A percentile compares a stretch with the other conserved stretches of the same genome.
These are phyloP conservation scores for Umbelopsis isabellina DNA, from an alignment of 192 early-diverging fungal species.

Conservation along the genomic window DNA sequence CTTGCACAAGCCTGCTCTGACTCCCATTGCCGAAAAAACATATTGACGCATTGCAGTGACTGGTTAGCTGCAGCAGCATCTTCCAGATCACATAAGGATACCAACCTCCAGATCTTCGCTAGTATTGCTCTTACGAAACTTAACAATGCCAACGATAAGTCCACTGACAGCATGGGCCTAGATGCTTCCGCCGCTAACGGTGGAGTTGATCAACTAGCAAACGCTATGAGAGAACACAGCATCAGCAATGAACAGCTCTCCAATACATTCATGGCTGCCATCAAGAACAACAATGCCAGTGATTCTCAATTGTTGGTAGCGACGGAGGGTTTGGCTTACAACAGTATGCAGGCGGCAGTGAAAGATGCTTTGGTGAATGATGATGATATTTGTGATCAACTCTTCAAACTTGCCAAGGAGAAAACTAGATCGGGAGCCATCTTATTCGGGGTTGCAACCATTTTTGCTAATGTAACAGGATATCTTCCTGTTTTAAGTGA, in stretches of 20 bases:
- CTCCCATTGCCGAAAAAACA: slow-evolving; percentile 57
- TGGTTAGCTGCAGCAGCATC: slow-evolving; percentile 53
- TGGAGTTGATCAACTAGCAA: slow-evolving; percentile 35
- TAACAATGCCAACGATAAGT: slow-evolving; percentile 27
- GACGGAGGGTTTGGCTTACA: slow-evolving; percentile 83
- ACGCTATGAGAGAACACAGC: slow-evolving; percentile 39
- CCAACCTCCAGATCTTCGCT: slow-evolving; percentile 56
- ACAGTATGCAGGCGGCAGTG: slow-evolving; percentile 66
- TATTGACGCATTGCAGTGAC: slow-evolving; percentile 54
- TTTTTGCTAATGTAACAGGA: slow-evolving; percentile 77
- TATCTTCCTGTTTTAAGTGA: slow-evolving; percentile 70
- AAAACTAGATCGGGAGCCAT: slow-evolving; percentile 51
- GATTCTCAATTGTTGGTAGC: slow-evolving; percentile 52
- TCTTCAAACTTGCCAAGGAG: slow-evolving; percentile 54
- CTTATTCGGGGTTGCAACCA: slow-evolving; percentile 73
- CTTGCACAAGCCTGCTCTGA: slow-evolving; percentile 65
- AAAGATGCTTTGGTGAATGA: slow-evolving; percentile 74
- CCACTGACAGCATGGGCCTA: background rate
- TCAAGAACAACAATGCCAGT: slow-evolving; percentile 46
- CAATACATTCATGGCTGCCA: slow-evolving; percentile 56
- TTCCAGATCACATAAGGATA: slow-evolving; percentile 35
- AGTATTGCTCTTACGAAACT: slow-evolving; percentile 68
- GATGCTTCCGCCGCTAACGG: slow-evolving; percentile 24
- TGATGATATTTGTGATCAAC: slow-evolving; percentile 52
- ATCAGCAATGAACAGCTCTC: slow-evolving; percentile 43